These are phyloP conservation scores for Tylopilus plumbeoviolaceoides DNA, from an alignment of 768 basidiomycete genomes.

Conservation along the genomic window DNA sequence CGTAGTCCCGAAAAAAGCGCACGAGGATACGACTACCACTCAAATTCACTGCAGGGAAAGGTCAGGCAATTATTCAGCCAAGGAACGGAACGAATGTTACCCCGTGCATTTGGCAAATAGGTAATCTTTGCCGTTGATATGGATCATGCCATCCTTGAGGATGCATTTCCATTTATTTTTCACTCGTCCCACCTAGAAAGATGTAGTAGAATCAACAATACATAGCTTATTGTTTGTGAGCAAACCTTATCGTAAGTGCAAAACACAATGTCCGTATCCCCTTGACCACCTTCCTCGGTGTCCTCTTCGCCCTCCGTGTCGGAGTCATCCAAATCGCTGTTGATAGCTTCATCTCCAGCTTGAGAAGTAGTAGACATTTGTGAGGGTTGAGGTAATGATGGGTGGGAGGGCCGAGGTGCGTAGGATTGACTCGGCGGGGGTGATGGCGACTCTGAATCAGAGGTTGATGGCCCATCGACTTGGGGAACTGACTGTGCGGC, in stretches of 20 bases:
- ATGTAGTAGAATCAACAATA: neutral
- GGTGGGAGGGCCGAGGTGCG: conserved; percentile 69
- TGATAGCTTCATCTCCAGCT: conserved; percentile 78
- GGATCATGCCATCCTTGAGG: conserved; percentile 96
- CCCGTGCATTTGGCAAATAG: conserved; percentile 96
- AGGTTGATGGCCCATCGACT: conserved; percentile 70
- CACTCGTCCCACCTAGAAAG: conserved; percentile 84
- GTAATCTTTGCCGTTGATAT: conserved; percentile 96
- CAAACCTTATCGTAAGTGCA: conserved; percentile 97
- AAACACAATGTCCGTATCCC: conserved; percentile 89
- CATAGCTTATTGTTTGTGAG: conserved; percentile 1
- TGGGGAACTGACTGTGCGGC: conserved; percentile 56
- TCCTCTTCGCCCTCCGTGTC: conserved; percentile 87
- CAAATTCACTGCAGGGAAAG: conserved; percentile 36
- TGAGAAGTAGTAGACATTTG: conserved; percentile 35
- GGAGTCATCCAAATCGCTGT: conserved; percentile 94
- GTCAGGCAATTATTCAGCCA: neutral
- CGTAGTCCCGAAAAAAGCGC: conserved; percentile 1
- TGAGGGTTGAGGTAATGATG: conserved; percentile 66
- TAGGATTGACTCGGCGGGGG: conserved; percentile 59
- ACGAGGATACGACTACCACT: conserved; percentile 34
- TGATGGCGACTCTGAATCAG: conserved; percentile 66
- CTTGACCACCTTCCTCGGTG: conserved; percentile 67
- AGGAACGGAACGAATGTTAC: conserved; percentile 43
- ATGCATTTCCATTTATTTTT: conserved; percentile 99